Conservation (phyloP, 2,329 filamentous ascomycete genomes). For the Raffaelea ambrosiae region DNA sequence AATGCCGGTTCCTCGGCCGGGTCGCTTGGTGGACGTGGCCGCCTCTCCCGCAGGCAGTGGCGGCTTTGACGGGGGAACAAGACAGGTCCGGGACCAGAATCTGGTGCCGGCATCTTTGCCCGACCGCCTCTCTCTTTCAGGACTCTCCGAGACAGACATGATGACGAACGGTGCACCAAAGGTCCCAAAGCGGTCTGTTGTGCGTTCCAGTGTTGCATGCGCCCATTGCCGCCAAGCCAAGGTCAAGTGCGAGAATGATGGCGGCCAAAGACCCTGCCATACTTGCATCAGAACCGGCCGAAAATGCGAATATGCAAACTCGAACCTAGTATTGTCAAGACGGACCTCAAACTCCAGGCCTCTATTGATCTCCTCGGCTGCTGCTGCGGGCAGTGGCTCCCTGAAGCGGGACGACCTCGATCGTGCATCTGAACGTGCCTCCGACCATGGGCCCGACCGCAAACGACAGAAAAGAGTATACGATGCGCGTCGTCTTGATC, state of each 20-base stretch:
- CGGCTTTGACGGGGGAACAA: too few species aligned
- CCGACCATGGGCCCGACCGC: slow-evolving; percentile 35
- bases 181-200: slow-evolving; percentile 63
- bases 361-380: too few species aligned
- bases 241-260: slow-evolving; percentile 78
- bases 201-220: slow-evolving; percentile 76
- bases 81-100: too few species aligned
- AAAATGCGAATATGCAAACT: slow-evolving; percentile 63
- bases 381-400: too few species aligned
- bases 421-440: slow-evolving; percentile 20
- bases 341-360: not conserved
- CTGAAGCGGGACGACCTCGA: slow-evolving; percentile 26
- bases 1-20: too few species aligned
- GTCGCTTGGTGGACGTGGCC: too few species aligned
- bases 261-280: slow-evolving; percentile 58
- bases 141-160: too few species aligned
- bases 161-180: slow-evolving; percentile 11
- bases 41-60: too few species aligned
- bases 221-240: slow-evolving; percentile 69
- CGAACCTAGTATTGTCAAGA: slow-evolving; percentile 26
- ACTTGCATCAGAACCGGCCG: slow-evolving; percentile 64
- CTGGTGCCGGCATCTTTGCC: too few species aligned
- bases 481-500: slow-evolving; percentile 30
- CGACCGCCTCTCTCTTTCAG: too few species aligned
- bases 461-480: slow-evolving; percentile 38